Evolutionary conservation across 805 yeast species (phyloP), one percentile per base, ranked within the genome.

Genomic region (Metschnikowia santaceciliae): DNA sequence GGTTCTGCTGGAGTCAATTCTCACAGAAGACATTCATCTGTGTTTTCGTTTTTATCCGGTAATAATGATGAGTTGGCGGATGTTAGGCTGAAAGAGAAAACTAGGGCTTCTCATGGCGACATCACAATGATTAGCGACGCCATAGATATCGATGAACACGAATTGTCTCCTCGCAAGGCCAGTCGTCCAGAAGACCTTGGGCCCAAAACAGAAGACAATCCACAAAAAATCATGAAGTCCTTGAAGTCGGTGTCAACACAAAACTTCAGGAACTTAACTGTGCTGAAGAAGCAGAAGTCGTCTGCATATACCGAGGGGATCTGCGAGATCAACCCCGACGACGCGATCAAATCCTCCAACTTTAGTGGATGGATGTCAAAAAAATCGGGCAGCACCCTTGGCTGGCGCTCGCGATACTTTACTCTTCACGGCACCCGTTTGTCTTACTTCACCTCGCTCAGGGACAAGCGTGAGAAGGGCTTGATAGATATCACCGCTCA

Each of bases 331-430:
- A 77, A 86, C 0, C 96, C 97, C 0, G 82, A 80, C 54, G 87
- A 88, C 42, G 86, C 98, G 0, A 80, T 87, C 44, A 81, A 81
- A 58, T 72, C 85, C 6, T 89, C 97, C 0, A 86, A 78, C 49
- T 82, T 76, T 60, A 83, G 89, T 45, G 99, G 99, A 2, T 94
- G 97, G 96, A 89, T 94, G 96, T 82, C 90, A 48, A 94, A 94
- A 68, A 84, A 88, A 57, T 70, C 76, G 1, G 96, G 96, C 22
- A 88, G 86, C 52, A 78, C 85, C 52, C 81, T 95, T 3, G 81
- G 90, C 15, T 94, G 99, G 98, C 86, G 91, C 61, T 84, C 85
- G 50, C 79, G 99, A 47, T 84, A 76, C 61, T 91, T 91, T 64
- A 83, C 92, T 0, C 74, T 94, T 34, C 96, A 94, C 69, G 96